Evolutionary conservation across 257 asterid species (phyloP).

Genomic region (Perilla frutescens): DNA sequence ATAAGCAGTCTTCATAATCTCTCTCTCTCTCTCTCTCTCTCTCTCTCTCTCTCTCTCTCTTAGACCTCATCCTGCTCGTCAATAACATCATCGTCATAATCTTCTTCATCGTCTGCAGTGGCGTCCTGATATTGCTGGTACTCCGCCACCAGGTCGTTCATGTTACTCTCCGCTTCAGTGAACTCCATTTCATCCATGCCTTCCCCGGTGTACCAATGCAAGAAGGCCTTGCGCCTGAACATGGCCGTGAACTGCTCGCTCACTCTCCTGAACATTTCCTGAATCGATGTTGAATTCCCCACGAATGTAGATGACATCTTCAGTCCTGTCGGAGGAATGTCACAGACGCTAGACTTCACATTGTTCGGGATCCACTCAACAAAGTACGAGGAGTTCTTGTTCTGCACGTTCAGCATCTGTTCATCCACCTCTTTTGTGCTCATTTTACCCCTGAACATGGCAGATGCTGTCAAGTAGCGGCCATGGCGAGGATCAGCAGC

Average conservation of each 20-base stretch:
- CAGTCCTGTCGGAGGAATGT: constrained; percentile 77
- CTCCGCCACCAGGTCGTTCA: constrained; percentile 89
- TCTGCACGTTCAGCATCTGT: constrained; percentile 91
- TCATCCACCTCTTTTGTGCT: constrained; percentile 92
- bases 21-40: too few relatives aligned
- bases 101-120: constrained; percentile 83
- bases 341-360: constrained; percentile 89
- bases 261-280: constrained; percentile 89
- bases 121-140: constrained; percentile 94
- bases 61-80: constrained; percentile 52
- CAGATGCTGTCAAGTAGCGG: constrained; percentile 83
- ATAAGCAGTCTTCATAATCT: neutral
- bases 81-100: constrained; percentile 56
- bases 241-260: constrained; percentile 94
- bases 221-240: constrained; percentile 89
- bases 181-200: constrained; percentile 97
- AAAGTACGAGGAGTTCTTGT: constrained; percentile 88
- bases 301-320: constrained; percentile 81
- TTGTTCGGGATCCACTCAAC: constrained; percentile 94
- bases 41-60: too few relatives aligned
- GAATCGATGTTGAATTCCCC: constrained; percentile 86
- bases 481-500: constrained; percentile 95
- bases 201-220: constrained; percentile 94
- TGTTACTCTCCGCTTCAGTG: constrained; percentile 89
- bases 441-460: constrained; percentile 92